A percentile compares a stretch with the other conserved stretches of the same genome.
Conservation (phyloP, 2,329 filamentous ascomycete species). For the Aspergillus arachidicola region DNA sequence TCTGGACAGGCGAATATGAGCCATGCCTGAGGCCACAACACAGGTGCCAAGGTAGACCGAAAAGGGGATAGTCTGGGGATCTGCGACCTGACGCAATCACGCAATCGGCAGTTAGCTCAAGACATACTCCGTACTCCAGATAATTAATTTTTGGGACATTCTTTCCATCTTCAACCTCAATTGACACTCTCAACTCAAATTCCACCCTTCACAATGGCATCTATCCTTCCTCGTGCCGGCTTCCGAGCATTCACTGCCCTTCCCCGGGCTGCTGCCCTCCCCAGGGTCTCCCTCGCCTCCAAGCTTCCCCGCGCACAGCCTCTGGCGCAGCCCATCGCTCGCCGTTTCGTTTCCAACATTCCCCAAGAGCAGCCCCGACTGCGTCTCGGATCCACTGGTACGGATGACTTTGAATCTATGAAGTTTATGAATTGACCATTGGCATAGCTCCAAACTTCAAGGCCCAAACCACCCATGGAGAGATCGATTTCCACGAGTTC, state of each 20-base stretch:
- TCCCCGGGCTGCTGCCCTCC: constrained; percentile 24
- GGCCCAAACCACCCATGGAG: constrained; percentile 66
- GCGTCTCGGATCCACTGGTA: constrained; percentile 40
- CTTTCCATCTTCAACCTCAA: neutral
- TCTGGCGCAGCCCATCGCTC: constrained; percentile 27
- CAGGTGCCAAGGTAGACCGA: neutral
- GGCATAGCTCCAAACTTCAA: constrained; percentile 67
- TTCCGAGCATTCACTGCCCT: constrained; percentile 30
- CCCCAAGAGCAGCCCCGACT: constrained; percentile 38
- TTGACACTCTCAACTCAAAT: neutral
- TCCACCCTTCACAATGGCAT: constrained; percentile 28
- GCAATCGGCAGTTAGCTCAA: neutral
- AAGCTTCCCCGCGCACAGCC: constrained; percentile 18
- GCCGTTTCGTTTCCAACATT: constrained; percentile 31
- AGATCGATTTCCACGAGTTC: constrained; percentile 72
- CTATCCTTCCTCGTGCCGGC: constrained; percentile 28
- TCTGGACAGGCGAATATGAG: too few relatives aligned
- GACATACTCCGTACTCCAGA: too few relatives aligned
- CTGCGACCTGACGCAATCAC: neutral
- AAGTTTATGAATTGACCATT: neutral
- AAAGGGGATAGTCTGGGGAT: neutral
- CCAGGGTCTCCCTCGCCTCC: constrained; percentile 21
- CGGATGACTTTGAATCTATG: neutral
- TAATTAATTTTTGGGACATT: neutral
- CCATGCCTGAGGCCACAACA: neutral